Base-by-base conservation (phyloP, 768 basidiomycete species). In the Ramaria rubella region DNA sequence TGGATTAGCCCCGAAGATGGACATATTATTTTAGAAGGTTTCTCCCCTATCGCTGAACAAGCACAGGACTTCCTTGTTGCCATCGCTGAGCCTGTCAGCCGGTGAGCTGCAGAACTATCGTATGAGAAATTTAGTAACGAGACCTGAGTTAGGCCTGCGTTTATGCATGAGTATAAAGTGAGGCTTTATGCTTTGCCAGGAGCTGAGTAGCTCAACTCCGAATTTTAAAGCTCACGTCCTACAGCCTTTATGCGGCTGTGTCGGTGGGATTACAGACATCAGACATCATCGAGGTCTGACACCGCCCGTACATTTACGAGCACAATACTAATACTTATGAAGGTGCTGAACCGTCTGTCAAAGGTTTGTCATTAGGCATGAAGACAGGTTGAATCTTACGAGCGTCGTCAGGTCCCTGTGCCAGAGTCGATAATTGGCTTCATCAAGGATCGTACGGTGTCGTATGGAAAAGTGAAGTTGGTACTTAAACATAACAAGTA, bases 11-110 rank as follows among this genome's bases (percentile, higher is more conserved):
- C 93, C 5, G 87, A 90, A 61, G 87, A 92, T 67, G 86, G 86
- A 0, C 85, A 88, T 62, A 97, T 98, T 64, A 98, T 98, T 59
- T 83, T 99, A 31, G 96, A 99, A 71, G 93, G 92, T 0, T 99
- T 99, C 70, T 94, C 92, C 23, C 93, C 96, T 4, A 94, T 98
- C 60, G 94, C 95, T 21, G 93, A 94, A 65, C 93, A 95, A 71
- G 96, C 96, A 3, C 96, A 98, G 70, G 96, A 99, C 68, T 98
- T 99, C 66, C 79, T 99, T 44, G 91, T 95, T 43, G 95, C 96
- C 36, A 98, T 99, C 49, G 91, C 92, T 65, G 96, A 99, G 72
- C 96, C 96, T 63, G 94, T 98, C 65, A 97, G 94, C 79, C 86
- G 94, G 94, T 95, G 72, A 71, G 90, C 77, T 65, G 40, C n/a